These are phyloP conservation scores for Aureobasidium sp. DNA, from an alignment of 2,329 filamentous ascomycete species.

Conservation along the genomic window DNA sequence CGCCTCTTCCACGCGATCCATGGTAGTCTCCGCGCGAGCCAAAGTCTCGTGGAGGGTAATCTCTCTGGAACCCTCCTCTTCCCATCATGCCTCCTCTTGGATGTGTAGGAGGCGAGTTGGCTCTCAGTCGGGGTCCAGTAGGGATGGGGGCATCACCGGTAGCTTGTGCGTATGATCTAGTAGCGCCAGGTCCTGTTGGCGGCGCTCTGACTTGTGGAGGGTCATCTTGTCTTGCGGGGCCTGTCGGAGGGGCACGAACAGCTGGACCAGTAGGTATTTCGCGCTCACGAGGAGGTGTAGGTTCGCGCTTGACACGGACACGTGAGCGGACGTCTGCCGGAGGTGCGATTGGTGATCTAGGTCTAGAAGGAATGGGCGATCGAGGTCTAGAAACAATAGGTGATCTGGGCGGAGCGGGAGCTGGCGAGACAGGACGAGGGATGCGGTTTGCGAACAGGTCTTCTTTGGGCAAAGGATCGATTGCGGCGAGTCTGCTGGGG, in stretches of 20 bases:
- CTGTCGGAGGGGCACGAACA: slow-evolving; percentile 23
- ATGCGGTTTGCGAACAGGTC: slow-evolving; percentile 18
- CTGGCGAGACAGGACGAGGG: slow-evolving; percentile 17
- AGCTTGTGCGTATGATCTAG: background rate
- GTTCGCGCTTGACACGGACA: slow-evolving; percentile 26
- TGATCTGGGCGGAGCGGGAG: slow-evolving; percentile 10
- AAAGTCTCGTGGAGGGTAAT: slow-evolving; percentile 9
- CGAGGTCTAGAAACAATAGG: background rate
- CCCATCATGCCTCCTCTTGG: slow-evolving; percentile 1
- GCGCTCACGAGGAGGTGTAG: slow-evolving; percentile 19
- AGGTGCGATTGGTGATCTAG: slow-evolving; percentile 2
- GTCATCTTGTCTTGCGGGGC: slow-evolving; percentile 18
- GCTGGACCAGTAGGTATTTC: slow-evolving; percentile 21
- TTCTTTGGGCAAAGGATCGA: slow-evolving; percentile 20
- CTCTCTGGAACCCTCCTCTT: slow-evolving; percentile 5
- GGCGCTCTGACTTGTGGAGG: slow-evolving; percentile 14
- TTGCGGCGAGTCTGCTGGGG: slow-evolving; percentile 39
- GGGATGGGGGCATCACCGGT: slow-evolving; percentile 1
- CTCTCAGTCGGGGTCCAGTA: slow-evolving; percentile 8
- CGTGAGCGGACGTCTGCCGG: slow-evolving; percentile 20
- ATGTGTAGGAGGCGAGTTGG: slow-evolving; percentile 9
- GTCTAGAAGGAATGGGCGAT: background rate
- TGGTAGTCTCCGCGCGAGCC: slow-evolving; percentile 9
- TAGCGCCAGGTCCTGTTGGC: slow-evolving; percentile 12
- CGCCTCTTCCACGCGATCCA: slow-evolving; percentile 17